Percentiles rank a stretch among this genome's conserved stretches.
Conservation (phyloP, 1,139 yeast genomes). For the Wickerhamomyces sp. region DNA sequence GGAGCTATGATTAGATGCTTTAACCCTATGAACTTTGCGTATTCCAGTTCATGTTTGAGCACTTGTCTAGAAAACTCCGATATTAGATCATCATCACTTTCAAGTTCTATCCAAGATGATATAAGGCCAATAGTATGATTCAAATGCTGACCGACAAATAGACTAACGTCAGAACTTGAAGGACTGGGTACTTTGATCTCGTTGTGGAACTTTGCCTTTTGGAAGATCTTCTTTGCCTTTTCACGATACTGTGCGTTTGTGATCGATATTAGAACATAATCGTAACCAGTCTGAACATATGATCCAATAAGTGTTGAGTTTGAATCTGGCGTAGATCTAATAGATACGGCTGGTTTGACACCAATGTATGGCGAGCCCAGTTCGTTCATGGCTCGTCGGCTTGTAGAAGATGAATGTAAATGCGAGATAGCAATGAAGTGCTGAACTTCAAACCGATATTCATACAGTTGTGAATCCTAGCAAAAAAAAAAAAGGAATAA, state of each 20-base stretch:
- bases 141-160: conserved; percentile 33
- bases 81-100: conserved; percentile 41
- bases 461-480: too few species aligned
- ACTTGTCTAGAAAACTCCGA: conserved; percentile 53
- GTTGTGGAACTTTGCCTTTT: conserved; percentile 25
- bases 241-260: conserved; percentile 41
- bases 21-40: conserved; percentile 52
- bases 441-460: too few species aligned
- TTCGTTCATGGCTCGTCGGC: neutral
- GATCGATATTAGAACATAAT: conserved; percentile 36
- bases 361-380: conserved; percentile 18
- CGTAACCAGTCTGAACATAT: conserved; percentile 26
- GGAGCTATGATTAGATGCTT: conserved; percentile 53
- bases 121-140: conserved; percentile 44
- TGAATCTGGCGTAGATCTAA: conserved; percentile 11
- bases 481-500: too few species aligned
- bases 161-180: conserved; percentile 33
- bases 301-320: conserved; percentile 12
- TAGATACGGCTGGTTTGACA: conserved; percentile 18
- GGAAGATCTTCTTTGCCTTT: conserved; percentile 32
- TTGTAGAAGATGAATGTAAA: neutral
- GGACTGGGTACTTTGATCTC: conserved; percentile 35
- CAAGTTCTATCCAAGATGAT: conserved; percentile 64
- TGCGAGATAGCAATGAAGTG: too few species aligned
- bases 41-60: conserved; percentile 48